These are phyloP conservation scores for Fusarium robinianum DNA, from an alignment of 2,329 filamentous ascomycete genomes.

Conservation along the genomic window DNA sequence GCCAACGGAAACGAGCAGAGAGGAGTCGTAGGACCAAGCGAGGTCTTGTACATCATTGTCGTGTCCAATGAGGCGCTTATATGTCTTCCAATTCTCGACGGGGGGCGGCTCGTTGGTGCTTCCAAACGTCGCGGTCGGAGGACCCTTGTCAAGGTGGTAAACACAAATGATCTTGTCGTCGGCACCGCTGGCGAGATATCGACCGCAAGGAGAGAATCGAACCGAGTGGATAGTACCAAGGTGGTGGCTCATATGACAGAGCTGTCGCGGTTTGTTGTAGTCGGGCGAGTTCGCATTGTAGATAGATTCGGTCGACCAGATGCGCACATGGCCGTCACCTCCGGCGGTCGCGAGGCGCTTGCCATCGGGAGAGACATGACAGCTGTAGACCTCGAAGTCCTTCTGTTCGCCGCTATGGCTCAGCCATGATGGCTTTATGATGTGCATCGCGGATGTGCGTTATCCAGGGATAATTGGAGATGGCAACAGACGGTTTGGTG, in stretches of 20 bases:
- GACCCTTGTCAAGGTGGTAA: slow-evolving; percentile 84
- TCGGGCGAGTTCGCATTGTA: slow-evolving; percentile 74
- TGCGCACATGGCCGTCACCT: slow-evolving; percentile 94
- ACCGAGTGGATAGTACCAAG: slow-evolving; percentile 97
- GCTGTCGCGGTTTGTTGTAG: slow-evolving; percentile 82
- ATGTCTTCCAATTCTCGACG: slow-evolving; percentile 97
- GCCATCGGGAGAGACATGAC: slow-evolving; percentile 94
- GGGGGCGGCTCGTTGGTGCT: slow-evolving; percentile 89
- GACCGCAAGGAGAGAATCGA: slow-evolving; percentile 92
- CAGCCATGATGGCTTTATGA: slow-evolving; percentile 95
- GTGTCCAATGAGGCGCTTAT: slow-evolving; percentile 89
- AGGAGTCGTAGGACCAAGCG: slow-evolving; percentile 95
- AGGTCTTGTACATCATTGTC: slow-evolving; percentile 99
- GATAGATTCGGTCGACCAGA: slow-evolving; percentile 97
- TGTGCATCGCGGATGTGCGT: slow-evolving; percentile 62
- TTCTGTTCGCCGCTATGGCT: slow-evolving; percentile 97
- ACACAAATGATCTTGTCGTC: slow-evolving; percentile 99
- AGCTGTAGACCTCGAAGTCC: slow-evolving; percentile 98
- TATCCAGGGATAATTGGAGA: slow-evolving; percentile 8
- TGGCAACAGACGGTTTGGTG: too few relatives aligned
- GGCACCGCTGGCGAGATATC: slow-evolving; percentile 93
- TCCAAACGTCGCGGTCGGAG: slow-evolving; percentile 82
- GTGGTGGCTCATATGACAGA: slow-evolving; percentile 98
- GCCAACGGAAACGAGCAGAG: slow-evolving; percentile 92
- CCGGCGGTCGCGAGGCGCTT: slow-evolving; percentile 90